Base-by-base conservation (phyloP, 495 filamentous ascomycete genomes). In the Penicillium riverlandense region DNA sequence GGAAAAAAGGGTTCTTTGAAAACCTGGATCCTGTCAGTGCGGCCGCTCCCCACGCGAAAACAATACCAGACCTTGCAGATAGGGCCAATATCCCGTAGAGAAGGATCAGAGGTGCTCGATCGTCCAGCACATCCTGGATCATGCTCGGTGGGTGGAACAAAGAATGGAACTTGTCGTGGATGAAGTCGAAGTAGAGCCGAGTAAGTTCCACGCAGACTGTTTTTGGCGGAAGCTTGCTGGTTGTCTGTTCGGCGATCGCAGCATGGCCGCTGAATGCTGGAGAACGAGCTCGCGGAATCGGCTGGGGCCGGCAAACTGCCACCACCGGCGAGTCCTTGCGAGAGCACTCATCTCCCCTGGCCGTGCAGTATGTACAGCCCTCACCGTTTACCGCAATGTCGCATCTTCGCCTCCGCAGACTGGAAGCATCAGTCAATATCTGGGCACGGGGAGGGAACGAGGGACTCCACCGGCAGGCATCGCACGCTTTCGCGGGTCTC, bases 151-250 rank as follows among this genome's bases (percentile, higher is more conserved):
- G 40, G 42, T 70, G 67, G 35, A 71, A 70, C 2, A 71, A 38
- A 0, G 57, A 57, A 47, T 70, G 66, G 31, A 66, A 61, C 40
- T 67, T 57, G 43, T 70, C 66, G 44, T 70, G 67, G 15, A 68
- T 55, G 44, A 50, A 67, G 33, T 65, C 54, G 16, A 70, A 65
- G 42, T 72, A 70, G 6, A 63, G 51, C 28, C 48, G 40, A 6
- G 65, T 61, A 10, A 71, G 57, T 30, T 67, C 61, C 2, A 41
- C 33, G 27, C 55, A 58, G 9, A 66, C 43, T 28, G 45, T 35
- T 34, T 41, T 42, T 13, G 48, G 30, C 11, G 58, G 49, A 14
- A 61, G 39, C 11, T 12, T 13, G 15, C 45, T 22, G 32, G 7
- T 31, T 4, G 29, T 38, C 35, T 15, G 29, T 37, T 16, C 8